These are phyloP conservation scores for Cerrena zonata DNA, from an alignment of 1,284 basidiomycete genomes.

Conservation along the genomic window DNA sequence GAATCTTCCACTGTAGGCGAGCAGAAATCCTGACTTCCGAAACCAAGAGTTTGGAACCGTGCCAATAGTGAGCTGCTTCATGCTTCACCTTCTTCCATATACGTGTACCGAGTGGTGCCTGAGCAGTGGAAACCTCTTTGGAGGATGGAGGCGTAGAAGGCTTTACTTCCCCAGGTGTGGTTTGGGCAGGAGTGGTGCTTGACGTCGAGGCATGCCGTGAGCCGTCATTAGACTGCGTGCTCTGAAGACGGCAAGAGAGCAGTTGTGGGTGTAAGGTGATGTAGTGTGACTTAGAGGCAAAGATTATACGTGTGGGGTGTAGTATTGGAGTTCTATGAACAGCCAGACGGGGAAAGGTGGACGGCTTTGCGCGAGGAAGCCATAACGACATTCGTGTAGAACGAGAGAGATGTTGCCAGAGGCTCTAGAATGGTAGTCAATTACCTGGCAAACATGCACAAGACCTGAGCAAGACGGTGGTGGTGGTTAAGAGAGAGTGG, in stretches of 20 bases:
- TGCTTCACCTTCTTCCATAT: conserved; percentile 93
- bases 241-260: conserved; percentile 19
- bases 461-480: neutral
- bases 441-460: neutral
- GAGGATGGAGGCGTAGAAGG: conserved; percentile 46
- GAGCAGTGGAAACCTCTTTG: conserved; percentile 37
- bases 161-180: conserved; percentile 35
- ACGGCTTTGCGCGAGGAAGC: conserved; percentile 34
- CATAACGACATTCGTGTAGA: conserved; percentile 28
- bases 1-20: conserved; percentile 85
- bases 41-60: conserved; percentile 89
- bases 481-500: neutral
- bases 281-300: conserved; percentile 14
- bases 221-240: conserved; percentile 22
- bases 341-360: conserved; percentile 38
- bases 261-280: conserved; percentile 9
- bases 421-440: neutral
- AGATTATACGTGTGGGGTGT: conserved; percentile 28
- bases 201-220: conserved; percentile 17
- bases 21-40: conserved; percentile 90
- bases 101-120: conserved; percentile 51
- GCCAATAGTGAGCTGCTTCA: conserved; percentile 95
- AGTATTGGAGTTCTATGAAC: conserved; percentile 15
- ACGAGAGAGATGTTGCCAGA: neutral
- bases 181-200: conserved; percentile 14